phyloP scores from a whole-genome alignment of 495 filamentous ascomycete species.

The Choiromyces venosus region DNA sequence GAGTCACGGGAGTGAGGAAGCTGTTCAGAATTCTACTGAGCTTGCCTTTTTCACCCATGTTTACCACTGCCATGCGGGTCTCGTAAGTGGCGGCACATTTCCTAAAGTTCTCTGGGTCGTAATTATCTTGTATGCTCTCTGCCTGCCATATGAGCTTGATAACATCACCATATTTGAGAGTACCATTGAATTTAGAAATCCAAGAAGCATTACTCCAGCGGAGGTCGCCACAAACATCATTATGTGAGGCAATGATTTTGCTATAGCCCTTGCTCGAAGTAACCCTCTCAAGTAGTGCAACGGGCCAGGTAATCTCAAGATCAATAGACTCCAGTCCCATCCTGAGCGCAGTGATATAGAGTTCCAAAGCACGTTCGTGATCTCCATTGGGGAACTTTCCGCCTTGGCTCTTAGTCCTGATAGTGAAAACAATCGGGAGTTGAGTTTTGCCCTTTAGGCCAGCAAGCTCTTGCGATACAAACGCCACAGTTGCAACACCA shows the following conservation, averaged over 20 bases:
- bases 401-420: conserved; percentile 79
- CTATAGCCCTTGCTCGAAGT: conserved; percentile 63
- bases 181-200: conserved; percentile 80
- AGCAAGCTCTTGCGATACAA: conserved; percentile 73
- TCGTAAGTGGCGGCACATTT: conserved; percentile 65
- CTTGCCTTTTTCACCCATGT: conserved; percentile 87
- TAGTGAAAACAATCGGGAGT: conserved; percentile 89
- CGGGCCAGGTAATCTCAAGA: conserved; percentile 82
- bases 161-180: conserved; percentile 78
- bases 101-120: conserved; percentile 75
- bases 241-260: conserved; percentile 89
- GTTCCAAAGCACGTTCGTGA: conserved; percentile 58
- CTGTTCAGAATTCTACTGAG: conserved; percentile 81
- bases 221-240: conserved; percentile 72
- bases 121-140: conserved; percentile 73
- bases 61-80: conserved; percentile 82
- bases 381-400: conserved; percentile 80
- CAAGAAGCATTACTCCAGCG: conserved; percentile 87
- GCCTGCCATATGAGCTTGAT: conserved; percentile 93
- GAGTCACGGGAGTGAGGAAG: conserved; percentile 97
- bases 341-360: conserved; percentile 73
- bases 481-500: conserved; percentile 62
- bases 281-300: conserved; percentile 61
- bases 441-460: conserved; percentile 66
- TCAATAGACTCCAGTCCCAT: conserved; percentile 89